These are phyloP conservation scores for Gracilaria caudata DNA, from an alignment of 23 red algal species.

Conservation along the genomic window DNA sequence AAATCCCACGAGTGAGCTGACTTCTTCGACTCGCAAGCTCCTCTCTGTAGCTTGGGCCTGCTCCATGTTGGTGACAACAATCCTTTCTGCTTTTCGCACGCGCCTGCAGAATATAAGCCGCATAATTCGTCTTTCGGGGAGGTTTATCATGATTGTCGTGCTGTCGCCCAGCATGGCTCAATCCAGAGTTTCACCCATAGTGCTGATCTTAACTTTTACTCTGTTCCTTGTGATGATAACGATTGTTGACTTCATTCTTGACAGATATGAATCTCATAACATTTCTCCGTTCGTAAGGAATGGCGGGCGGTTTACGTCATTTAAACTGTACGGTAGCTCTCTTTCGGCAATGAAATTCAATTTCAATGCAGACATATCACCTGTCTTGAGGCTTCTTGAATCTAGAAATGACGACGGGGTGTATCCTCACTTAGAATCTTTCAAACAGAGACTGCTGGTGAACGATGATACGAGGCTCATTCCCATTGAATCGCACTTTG, in stretches of 20 bases:
- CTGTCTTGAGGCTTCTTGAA: neutral
- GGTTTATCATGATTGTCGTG: neutral
- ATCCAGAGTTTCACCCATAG: neutral
- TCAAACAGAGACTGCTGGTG: constrained; percentile 17
- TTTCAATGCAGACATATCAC: neutral
- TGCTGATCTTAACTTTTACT: neutral
- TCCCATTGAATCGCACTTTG: neutral
- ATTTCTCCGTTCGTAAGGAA: constrained; percentile 15
- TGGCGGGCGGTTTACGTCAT: constrained; percentile 14
- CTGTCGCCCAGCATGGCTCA: neutral
- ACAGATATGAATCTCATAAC: constrained; percentile 5
- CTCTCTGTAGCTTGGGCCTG: constrained; percentile 14
- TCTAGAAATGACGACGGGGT: neutral
- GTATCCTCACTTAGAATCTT: neutral
- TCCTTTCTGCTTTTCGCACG: constrained; percentile 21
- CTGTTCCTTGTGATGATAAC: constrained; percentile 2
- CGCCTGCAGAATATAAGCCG: neutral
- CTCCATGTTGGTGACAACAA: neutral
- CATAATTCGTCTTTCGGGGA: constrained; percentile 19
- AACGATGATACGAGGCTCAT: constrained; percentile 15
- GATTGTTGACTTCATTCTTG: neutral
- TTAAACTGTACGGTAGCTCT: neutral
- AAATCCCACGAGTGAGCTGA: neutral
- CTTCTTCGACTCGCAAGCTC: constrained; percentile 13
- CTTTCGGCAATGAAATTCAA: neutral